Base-by-base conservation (phyloP, 2,329 filamentous ascomycete genomes). In the Trichoderma koningiopsis region DNA sequence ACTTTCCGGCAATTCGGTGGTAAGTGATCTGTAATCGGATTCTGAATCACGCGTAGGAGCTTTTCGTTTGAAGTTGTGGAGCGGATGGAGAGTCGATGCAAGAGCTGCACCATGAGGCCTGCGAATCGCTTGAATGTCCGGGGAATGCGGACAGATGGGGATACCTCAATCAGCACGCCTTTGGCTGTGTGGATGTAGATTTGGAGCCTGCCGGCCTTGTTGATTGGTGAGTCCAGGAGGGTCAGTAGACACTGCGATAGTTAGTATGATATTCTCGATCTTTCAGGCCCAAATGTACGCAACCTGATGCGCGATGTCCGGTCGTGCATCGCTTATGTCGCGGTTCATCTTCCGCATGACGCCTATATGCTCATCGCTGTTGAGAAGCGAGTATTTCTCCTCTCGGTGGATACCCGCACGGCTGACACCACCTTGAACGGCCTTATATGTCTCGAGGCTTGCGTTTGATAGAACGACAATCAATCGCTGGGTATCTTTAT, bases 261-360 rank as follows among this genome's bases (percentile, higher is more conserved):
- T 83, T 76, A 83, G 82, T 81, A 83, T 81, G 80, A 82, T 83
- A 80, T 79, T 82, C 83, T 81, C 80, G 75, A 75, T 77, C 74
- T 72, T 72, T 66, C 66, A 68, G 67, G 70, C 71, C 72, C 70
- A 75, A 72, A 74, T 74, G 74, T 74, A 73, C 73, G 74, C 74
- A 84, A 97, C 95, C 93, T 98, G 96, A 80, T 99, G 96, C 57
- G 96, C 97, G 77, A 99, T 99, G 81, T 99, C 96, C 56, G 96
- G 96, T 75, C 96, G 90, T 71, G 96, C 96, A 82, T 99, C 96
- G 80, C 94, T 97, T 74, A 99, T 98, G 79, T 99, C 96, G 75
- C 96, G 88, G 80, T 97, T 97, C 95, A 98, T 98, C 86, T 98
- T 99, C 77, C 96, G 91, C 94, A 99, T 97, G 73, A 98, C 92